Conservation (phyloP, 768 basidiomycete genomes). For the Termitomyces sp. region DNA sequence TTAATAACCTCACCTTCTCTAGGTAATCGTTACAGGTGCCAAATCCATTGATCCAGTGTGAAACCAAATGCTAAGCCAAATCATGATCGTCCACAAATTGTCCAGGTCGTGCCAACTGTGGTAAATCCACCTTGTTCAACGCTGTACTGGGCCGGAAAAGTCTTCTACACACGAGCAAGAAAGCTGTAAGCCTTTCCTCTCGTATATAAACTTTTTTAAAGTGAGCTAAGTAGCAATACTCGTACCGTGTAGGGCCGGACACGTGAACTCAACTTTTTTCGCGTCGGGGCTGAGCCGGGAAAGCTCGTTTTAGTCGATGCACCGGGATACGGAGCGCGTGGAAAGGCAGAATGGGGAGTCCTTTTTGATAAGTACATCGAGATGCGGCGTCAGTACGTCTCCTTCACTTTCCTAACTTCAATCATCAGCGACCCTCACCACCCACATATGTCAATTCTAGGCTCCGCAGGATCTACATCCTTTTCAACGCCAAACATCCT, state of each 20-base stretch:
- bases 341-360: conserved; percentile 72
- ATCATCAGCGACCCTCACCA: conserved; percentile 4
- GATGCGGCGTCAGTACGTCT: conserved; percentile 56
- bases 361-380: conserved; percentile 64
- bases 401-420: neutral
- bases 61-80: neutral
- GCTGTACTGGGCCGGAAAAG: conserved; percentile 56
- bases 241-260: conserved; percentile 59
- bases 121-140: conserved; percentile 75
- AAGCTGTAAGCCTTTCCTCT: conserved; percentile 49
- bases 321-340: conserved; percentile 76
- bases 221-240: neutral
- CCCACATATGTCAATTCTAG: conserved; percentile 28
- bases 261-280: conserved; percentile 66
- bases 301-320: conserved; percentile 71
- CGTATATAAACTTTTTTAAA: neutral
- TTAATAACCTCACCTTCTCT: neutral
- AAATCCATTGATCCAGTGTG: neutral
- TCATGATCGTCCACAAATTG: no score
- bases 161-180: conserved; percentile 63
- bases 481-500: conserved; percentile 67
- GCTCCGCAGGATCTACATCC: conserved; percentile 65
- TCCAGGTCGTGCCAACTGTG: conserved; percentile 72
- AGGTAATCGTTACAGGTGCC: conserved; percentile 46
- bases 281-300: conserved; percentile 56